Base-by-base conservation (phyloP, 257 asterid genomes). In the Salvia rosmarinus region DNA sequence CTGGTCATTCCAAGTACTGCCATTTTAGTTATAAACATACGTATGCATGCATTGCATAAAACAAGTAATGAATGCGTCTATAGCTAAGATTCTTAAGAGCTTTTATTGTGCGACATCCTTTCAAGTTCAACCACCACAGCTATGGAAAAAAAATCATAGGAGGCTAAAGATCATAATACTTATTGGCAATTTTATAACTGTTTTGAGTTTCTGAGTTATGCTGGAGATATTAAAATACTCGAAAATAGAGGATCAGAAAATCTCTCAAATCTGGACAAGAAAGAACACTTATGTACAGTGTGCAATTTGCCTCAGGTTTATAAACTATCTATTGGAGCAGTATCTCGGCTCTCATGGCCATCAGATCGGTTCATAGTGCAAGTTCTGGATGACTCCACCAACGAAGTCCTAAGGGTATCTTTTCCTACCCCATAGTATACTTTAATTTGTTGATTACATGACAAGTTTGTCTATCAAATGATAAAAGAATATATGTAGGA, bases 311-410 rank as follows among this genome's bases (percentile, higher is more conserved):
- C 72, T 25, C 81, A 92, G 98, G 98, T 92, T 73, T 92, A 92
- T 82, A 89, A 88, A 81, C 90, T 92, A 67, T 92, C 98, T 0
- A 92, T 92, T 78, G 96, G 96, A 80, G 90, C 96, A 58, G 94
- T 68, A 55, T 85, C 88, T 56, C 85, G 86, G 54, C 87, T 92
- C 68, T 80, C 90, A 55, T 92, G 96, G 98, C 96, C 98, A 78
- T 80, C 94, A 42, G 94, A 92, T 75, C 71, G 82, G 68, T 77
- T 92, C 65, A 68, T 92, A 21, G 85, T 92, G 77, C 96, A 92
- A 72, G 95, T 89, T 74, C 90, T 92, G 66, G 98, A 92, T 80
- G 96, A 92, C 82, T 92, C 96, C 46, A 89, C 98, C 63, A 85
- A 86, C 28, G 94, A 88, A 73, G 78, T 77, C 77, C 77, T 91